These are phyloP conservation scores for Haplosporangium sp. DNA, from an alignment of 371 early-diverging fungal genomes.

Conservation along the genomic window DNA sequence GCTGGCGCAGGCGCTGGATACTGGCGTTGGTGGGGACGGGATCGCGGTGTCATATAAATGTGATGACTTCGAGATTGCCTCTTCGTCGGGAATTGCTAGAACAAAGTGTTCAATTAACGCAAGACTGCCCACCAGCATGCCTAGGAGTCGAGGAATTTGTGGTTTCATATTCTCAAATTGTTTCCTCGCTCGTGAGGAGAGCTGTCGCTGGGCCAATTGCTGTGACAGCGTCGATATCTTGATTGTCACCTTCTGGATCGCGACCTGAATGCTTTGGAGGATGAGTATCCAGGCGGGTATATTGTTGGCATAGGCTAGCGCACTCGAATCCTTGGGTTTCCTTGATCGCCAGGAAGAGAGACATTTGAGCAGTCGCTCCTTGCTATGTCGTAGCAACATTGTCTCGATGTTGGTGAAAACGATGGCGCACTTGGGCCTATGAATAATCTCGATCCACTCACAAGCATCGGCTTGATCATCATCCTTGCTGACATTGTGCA, in stretches of 20 bases:
- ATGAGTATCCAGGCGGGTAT: slow-evolving; percentile 42
- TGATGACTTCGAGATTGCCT: neutral
- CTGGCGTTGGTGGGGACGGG: neutral
- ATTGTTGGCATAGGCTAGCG: slow-evolving; percentile 10
- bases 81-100: neutral
- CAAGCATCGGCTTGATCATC: neutral
- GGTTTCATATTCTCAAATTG: slow-evolving; percentile 34
- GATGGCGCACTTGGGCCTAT: neutral
- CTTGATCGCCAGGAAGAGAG: slow-evolving; percentile 6
- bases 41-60: no score
- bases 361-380: neutral
- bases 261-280: slow-evolving; percentile 19
- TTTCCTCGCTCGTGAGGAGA: slow-evolving; percentile 38
- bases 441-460: neutral
- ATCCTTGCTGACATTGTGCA: neutral
- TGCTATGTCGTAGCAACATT: neutral
- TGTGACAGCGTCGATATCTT: slow-evolving; percentile 24
- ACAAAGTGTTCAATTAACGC: slow-evolving; percentile 34
- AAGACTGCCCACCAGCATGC: slow-evolving; percentile 38
- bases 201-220: slow-evolving; percentile 20
- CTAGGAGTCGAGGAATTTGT: slow-evolving; percentile 26
- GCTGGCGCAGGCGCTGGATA: neutral
- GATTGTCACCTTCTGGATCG: slow-evolving; percentile 20
- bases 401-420: slow-evolving; percentile 12
- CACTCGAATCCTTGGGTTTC: neutral